phyloP scores from a whole-genome alignment of 2,329 filamentous ascomycete species.

The Xylariaceae sp. region DNA sequence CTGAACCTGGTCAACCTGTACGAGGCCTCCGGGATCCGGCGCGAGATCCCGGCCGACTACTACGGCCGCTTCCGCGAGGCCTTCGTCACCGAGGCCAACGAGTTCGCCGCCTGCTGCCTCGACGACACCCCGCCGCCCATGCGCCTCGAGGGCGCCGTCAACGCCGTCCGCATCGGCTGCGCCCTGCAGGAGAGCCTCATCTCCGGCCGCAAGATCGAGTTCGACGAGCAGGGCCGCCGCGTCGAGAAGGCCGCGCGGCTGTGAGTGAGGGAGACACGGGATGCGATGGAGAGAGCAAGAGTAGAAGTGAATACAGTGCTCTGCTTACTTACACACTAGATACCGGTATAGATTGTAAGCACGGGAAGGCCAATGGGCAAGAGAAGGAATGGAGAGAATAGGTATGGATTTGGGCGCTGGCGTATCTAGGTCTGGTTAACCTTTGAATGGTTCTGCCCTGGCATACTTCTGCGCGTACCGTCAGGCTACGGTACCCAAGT shows the following conservation, averaged over 20 bases:
- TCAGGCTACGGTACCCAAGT: too few species aligned
- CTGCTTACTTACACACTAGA: too few species aligned
- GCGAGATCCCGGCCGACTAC: slow-evolving; percentile 54
- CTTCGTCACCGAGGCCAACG: slow-evolving; percentile 56
- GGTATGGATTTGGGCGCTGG: too few species aligned
- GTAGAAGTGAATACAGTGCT: too few species aligned
- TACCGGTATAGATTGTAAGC: too few species aligned
- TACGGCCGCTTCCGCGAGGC: slow-evolving; percentile 56
- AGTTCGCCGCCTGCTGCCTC: slow-evolving; percentile 53
- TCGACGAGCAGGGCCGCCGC: slow-evolving; percentile 44
- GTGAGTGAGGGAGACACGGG: too few species aligned
- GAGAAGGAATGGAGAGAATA: too few species aligned
- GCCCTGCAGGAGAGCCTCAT: slow-evolving; percentile 51
- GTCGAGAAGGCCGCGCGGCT: slow-evolving; percentile 34
- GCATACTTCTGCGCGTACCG: too few species aligned
- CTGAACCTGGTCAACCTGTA: slow-evolving; percentile 48
- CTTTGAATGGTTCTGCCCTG: too few species aligned
- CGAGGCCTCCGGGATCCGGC: slow-evolving; percentile 43
- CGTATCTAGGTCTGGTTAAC: too few species aligned
- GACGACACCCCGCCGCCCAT: slow-evolving; percentile 28
- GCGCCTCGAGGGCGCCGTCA: slow-evolving; percentile 39
- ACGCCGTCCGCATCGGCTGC: slow-evolving; percentile 52
- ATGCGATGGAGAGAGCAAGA: too few species aligned
- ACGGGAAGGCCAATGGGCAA: too few species aligned
- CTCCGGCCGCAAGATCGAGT: slow-evolving; percentile 48